phyloP scores from a whole-genome alignment of 1,139 yeast species.

The Taphrina communis region DNA sequence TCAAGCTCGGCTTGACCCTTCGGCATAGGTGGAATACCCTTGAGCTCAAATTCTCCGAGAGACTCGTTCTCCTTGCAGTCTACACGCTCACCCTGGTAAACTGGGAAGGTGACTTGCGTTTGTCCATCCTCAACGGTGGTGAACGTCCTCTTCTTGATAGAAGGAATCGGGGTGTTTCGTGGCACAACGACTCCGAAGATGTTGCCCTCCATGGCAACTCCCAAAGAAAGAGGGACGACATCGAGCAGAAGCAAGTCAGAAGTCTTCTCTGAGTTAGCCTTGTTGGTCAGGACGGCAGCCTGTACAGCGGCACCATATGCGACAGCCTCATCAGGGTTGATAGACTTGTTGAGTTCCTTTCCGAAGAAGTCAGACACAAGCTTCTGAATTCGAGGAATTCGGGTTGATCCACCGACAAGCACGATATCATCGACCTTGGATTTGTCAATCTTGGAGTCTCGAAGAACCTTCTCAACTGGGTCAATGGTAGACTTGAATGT shows the following conservation, averaged over 20 bases:
- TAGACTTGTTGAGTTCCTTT: slow-evolving; percentile 85
- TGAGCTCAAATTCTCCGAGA: slow-evolving; percentile 99
- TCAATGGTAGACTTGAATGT: slow-evolving; percentile 83
- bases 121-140: slow-evolving; percentile 99
- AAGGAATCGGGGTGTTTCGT: slow-evolving; percentile 99
- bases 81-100: slow-evolving; percentile 99
- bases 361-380: slow-evolving; percentile 86
- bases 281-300: slow-evolving; percentile 99
- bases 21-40: slow-evolving; percentile 98
- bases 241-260: slow-evolving; percentile 96
- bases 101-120: slow-evolving; percentile 99
- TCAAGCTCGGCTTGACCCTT: slow-evolving; percentile 99
- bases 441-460: slow-evolving; percentile 80
- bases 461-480: slow-evolving; percentile 85
- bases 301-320: slow-evolving; percentile 99
- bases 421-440: slow-evolving; percentile 83
- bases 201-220: slow-evolving; percentile 98
- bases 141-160: slow-evolving; percentile 99
- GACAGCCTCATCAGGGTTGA: slow-evolving; percentile 95
- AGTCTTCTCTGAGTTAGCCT: slow-evolving; percentile 95
- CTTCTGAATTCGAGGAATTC: slow-evolving; percentile 92
- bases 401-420: slow-evolving; percentile 90
- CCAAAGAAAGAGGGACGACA: slow-evolving; percentile 97
- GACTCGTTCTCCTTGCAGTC: slow-evolving; percentile 99
- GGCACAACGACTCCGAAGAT: slow-evolving; percentile 99